phyloP scores from a whole-genome alignment of 768 basidiomycete genomes.

The Lactarius akahatsu region DNA sequence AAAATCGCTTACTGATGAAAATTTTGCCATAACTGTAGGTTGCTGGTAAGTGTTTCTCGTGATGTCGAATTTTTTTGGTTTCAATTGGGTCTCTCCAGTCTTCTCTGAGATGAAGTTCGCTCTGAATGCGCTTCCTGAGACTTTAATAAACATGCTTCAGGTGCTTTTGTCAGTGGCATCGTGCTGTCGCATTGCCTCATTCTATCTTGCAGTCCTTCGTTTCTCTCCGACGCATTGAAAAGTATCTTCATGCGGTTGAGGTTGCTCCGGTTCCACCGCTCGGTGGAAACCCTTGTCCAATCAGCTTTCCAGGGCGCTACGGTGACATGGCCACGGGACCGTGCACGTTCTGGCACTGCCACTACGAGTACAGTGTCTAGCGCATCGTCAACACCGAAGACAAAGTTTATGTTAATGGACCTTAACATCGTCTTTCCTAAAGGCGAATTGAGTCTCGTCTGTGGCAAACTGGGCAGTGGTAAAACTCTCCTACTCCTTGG shows the following conservation, averaged over 20 bases:
- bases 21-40: conserved; percentile 35
- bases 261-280: conserved; percentile 62
- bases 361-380: conserved; percentile 51
- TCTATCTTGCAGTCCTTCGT: conserved; percentile 57
- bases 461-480: conserved; percentile 87
- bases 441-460: conserved; percentile 78
- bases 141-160: conserved; percentile 87
- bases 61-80: not conserved
- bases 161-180: conserved; percentile 36
- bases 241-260: conserved; percentile 77
- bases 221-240: conserved; percentile 87
- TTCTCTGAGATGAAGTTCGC: conserved; percentile 89
- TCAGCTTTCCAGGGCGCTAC: conserved; percentile 84
- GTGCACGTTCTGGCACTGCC: conserved; percentile 36
- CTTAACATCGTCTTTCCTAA: conserved; percentile 73
- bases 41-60: conserved; percentile 37
- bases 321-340: conserved; percentile 87
- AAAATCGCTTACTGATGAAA: not conserved
- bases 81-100: conserved; percentile 42
- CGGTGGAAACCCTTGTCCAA: conserved; percentile 52
- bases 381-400: conserved; percentile 65
- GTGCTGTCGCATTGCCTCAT: conserved; percentile 9
- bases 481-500: conserved; percentile 83
- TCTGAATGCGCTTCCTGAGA: conserved; percentile 85
- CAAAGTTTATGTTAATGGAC: conserved; percentile 81